Evolutionary conservation across 2,329 filamentous ascomycete genomes (phyloP), one percentile per base, ranked within the genome.

Genomic region (Fusarium siculi): DNA sequence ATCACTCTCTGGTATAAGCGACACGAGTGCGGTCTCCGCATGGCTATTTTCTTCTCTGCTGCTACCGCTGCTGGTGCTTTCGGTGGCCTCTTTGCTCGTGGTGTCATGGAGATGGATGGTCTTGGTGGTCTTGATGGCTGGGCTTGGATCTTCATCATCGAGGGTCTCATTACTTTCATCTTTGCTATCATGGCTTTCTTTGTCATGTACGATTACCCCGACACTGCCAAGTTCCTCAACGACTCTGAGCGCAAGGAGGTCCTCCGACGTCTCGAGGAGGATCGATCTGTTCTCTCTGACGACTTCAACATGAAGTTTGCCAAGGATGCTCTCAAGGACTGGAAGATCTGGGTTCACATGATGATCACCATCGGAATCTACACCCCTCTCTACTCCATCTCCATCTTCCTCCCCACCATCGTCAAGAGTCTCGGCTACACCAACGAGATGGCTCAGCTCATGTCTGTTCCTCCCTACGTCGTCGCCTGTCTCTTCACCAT

Each of bases 111-210:
- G 77, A 89, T 92, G 86, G 76, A 84, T 3, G 87, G 87, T 5
- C 74, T 83, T 11, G 81, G 88, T 6, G 80, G 81, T 32, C 86
- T 89, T 18, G 79, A 81, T 55, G 92, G 92, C 3, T 96, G 93
- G 93, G 85, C 89, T 4, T 95, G 92, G 93, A 94, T 96, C 57
- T 96, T 96, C 79, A 92, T 95, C 66, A 83, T 94, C 7, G 91
- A 93, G 79, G 88, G 88, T 36, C 66, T 87, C 25, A 75, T 84
- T 28, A 88, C 86, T 10, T 79, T 88, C 9, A 4, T 85, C 37
- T 82, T 87, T 46, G 79, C 86, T 44, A 69, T 85, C 42, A 74
- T 78, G 44, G 85, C 84, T 43, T 86, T 85, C 75, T 88, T 85
- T 78, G 81, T 84, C 50, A 88, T 92, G 76, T 82, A 88, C 68